Evolutionary conservation across 2,329 filamentous ascomycete genomes (phyloP).

Genomic region (Fusarium anguioides): DNA sequence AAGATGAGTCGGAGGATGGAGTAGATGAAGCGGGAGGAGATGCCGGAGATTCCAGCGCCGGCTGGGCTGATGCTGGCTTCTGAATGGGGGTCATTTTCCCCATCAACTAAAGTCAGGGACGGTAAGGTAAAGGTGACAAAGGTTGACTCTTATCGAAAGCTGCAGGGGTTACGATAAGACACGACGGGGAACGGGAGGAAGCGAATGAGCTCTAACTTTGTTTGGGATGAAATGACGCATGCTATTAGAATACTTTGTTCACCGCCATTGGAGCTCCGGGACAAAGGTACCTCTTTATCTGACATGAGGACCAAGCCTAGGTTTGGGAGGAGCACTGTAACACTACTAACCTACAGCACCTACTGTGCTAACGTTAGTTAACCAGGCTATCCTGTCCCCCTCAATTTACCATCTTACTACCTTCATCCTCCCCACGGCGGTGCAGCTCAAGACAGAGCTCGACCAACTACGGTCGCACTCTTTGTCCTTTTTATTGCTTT

Average conservation of each 20-base stretch:
- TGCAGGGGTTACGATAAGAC: slow-evolving; percentile 36
- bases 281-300: slow-evolving; percentile 31
- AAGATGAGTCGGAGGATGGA: slow-evolving; percentile 14
- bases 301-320: slow-evolving; percentile 10
- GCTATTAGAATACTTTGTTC: slow-evolving; percentile 23
- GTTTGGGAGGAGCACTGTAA: background rate
- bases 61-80: slow-evolving; percentile 38
- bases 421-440: slow-evolving; percentile 25
- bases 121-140: slow-evolving; percentile 31
- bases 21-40: slow-evolving; percentile 34
- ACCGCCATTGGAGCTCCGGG: background rate
- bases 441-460: slow-evolving; percentile 50
- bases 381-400: slow-evolving; percentile 22
- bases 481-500: background rate
- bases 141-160: slow-evolving; percentile 30
- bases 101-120: slow-evolving; percentile 22
- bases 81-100: slow-evolving; percentile 42
- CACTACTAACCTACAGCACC: no score
- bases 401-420: slow-evolving; percentile 33
- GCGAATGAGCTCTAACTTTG: slow-evolving; percentile 28
- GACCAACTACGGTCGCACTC: slow-evolving; percentile 51
- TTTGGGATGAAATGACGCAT: slow-evolving; percentile 12
- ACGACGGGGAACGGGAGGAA: slow-evolving; percentile 36
- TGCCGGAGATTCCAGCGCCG: slow-evolving; percentile 40
- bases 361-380: no score